These are phyloP conservation scores for Gaeumannomyces tritici DNA, from an alignment of 2,329 filamentous ascomycete species.

Conservation along the genomic window DNA sequence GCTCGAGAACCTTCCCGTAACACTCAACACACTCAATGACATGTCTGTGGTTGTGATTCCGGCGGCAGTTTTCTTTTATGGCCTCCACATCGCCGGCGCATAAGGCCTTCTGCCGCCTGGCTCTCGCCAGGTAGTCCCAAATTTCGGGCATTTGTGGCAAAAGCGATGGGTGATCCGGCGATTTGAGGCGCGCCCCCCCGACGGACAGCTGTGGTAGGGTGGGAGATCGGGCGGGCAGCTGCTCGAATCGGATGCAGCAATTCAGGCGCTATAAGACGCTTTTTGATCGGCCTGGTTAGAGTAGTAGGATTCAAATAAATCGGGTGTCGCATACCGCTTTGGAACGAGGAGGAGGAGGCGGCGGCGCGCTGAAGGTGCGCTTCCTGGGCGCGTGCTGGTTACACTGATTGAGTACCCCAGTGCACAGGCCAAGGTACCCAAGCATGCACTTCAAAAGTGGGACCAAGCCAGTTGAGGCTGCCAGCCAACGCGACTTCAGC, in stretches of 20 bases:
- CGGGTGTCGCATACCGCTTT: background rate
- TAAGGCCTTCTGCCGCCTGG: conserved; percentile 11
- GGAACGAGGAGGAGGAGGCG: background rate
- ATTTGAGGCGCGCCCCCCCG: background rate
- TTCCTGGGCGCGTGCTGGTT: background rate
- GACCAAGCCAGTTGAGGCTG: background rate
- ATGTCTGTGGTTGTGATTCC: conserved; percentile 30
- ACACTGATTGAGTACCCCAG: too few species aligned
- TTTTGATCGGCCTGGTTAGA: background rate
- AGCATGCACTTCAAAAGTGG: too few species aligned
- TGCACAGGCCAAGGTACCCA: too few species aligned
- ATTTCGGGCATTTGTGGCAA: conserved; percentile 13
- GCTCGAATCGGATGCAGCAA: background rate
- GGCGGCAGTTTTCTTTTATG: conserved; percentile 31
- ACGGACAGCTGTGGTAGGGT: background rate
- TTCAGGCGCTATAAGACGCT: background rate
- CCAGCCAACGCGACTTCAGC: background rate
- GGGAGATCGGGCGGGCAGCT: background rate
- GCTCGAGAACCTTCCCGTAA: conserved; percentile 35
- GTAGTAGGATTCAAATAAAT: background rate
- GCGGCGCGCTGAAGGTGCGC: background rate
- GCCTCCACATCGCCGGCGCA: conserved; percentile 31
- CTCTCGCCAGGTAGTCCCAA: conserved; percentile 10
- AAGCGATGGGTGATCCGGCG: background rate
- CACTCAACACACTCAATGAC: conserved; percentile 37